Conservation (phyloP, 176 grass and related monocot genomes). For the Lolium multiflorum region DNA sequence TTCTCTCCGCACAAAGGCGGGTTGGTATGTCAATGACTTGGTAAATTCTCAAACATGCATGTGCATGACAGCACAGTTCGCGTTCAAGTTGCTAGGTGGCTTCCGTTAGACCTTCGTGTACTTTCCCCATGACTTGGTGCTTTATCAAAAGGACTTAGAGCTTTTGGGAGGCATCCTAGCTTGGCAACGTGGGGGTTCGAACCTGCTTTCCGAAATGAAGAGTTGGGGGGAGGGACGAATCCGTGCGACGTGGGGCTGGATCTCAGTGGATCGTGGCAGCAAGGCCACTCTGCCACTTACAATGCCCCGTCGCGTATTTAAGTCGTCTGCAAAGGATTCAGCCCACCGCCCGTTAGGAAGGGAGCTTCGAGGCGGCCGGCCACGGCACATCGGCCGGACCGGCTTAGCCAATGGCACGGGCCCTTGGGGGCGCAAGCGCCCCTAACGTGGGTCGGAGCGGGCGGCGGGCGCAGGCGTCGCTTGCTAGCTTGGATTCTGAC, state of each 20-base stretch:
- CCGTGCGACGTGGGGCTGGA: constrained; percentile 55
- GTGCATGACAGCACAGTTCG: too few species aligned
- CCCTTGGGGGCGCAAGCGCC: constrained; percentile 35
- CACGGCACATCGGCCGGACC: neutral
- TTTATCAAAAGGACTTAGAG: too few species aligned
- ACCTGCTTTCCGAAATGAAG: too few species aligned
- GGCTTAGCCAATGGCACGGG: constrained; percentile 25
- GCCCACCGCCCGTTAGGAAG: constrained; percentile 46
- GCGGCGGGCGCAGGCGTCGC: constrained; percentile 24
- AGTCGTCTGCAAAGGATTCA: constrained; percentile 75
- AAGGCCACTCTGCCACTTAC: constrained; percentile 78
- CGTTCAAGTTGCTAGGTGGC: too few species aligned
- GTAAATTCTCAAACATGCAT: too few species aligned
- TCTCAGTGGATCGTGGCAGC: constrained; percentile 72
- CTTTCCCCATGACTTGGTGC: too few species aligned
- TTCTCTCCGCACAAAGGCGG: too few species aligned
- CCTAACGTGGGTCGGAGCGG: constrained; percentile 22
- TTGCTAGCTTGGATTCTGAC: constrained; percentile 63
- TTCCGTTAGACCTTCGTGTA: too few species aligned
- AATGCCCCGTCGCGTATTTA: constrained; percentile 78
- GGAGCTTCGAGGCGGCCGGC: constrained; percentile 45
- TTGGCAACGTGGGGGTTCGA: too few species aligned
- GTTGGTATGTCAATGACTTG: too few species aligned
- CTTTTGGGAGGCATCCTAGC: too few species aligned
- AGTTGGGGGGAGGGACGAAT: constrained; percentile 69